A percentile compares a stretch with the other conserved stretches of the same genome.
Conservation (phyloP, 2,329 filamentous ascomycete genomes). For the Colletotrichum tropicale region DNA sequence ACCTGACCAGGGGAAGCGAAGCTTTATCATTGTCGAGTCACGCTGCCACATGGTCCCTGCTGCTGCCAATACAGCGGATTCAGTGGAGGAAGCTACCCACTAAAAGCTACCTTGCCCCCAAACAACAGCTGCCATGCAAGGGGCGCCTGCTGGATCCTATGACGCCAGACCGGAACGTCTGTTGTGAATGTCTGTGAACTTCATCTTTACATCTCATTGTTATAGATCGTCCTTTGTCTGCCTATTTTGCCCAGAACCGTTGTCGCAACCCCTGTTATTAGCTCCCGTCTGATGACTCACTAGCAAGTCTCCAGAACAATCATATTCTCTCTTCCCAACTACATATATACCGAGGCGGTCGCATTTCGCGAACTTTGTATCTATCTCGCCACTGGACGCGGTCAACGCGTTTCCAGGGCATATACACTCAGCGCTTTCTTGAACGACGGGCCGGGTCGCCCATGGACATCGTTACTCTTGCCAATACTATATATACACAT, state of each 20-base stretch:
- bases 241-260: conserved; percentile 9
- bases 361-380: background rate
- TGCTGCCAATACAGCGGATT: conserved; percentile 14
- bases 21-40: conserved; percentile 18
- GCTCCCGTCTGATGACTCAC: conserved; percentile 11
- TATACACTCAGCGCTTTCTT: background rate
- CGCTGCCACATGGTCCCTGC: conserved; percentile 19
- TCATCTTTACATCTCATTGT: background rate
- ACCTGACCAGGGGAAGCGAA: conserved; percentile 6
- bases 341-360: background rate
- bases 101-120: background rate
- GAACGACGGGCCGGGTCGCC: background rate
- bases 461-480: background rate
- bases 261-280: background rate
- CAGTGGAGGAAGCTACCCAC: conserved; percentile 10
- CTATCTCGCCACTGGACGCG: conserved; percentile 13
- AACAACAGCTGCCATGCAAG: conserved; percentile 16
- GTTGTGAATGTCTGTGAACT: background rate
- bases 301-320: background rate
- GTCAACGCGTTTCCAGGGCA: background rate
- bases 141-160: conserved; percentile 13
- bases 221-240: background rate
- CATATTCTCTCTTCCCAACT: background rate
- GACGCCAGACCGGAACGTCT: conserved; percentile 10
- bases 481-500: background rate